Base-by-base conservation (phyloP, 2,329 filamentous ascomycete species). In the Chrysoporthe deuterocubensis region DNA sequence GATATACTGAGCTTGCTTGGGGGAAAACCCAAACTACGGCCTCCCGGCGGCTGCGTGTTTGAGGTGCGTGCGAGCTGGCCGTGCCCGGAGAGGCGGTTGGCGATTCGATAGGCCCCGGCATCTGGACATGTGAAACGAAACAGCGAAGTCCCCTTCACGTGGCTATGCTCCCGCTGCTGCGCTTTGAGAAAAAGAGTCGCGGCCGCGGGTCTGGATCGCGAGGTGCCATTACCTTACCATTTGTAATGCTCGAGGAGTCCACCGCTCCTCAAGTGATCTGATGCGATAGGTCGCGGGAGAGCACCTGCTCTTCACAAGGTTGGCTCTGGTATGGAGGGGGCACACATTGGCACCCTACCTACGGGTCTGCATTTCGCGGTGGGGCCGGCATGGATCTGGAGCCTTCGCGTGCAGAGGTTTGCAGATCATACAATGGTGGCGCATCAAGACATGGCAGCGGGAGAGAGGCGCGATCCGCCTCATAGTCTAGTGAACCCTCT, bases 351-450 rank as follows among this genome's bases (percentile, higher is more conserved):
- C 37, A 40, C 9, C 6, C 37, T 7, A 9, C 37, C 4, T 40
- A 40, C 9, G 37, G 37, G 26, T 16, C 50, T 7, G 32, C 32
- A 14, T 34, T 11, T 2, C 11, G 13, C 26, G 7, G 21, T 16
- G 16, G 4, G 13, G 32, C 26, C 16, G 26, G 26, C 13, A 54
- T 21, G 21, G 21, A 54, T 32, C 50, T 2, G 11, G 9, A 16
- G 2, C 9, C 7, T 5, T 32, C 26, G 50, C 14, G 50, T 11
- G 4, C 5, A 14, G 26, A 6, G 44, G 54, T 18, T 14, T 18
- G 60, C 44, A 40, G 60, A 62, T 62, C 60, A 34, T 34, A 62
- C 44, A 37, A 14, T 18, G 4, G 60, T 32, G 26, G 60, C 44
- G 7, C 18, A 48, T 62, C 44, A 52, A 14, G 42, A 13, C 26